Evolutionary conservation across 345 rosid genomes (phyloP).

Genomic region (Dimocarpus longan): DNA sequence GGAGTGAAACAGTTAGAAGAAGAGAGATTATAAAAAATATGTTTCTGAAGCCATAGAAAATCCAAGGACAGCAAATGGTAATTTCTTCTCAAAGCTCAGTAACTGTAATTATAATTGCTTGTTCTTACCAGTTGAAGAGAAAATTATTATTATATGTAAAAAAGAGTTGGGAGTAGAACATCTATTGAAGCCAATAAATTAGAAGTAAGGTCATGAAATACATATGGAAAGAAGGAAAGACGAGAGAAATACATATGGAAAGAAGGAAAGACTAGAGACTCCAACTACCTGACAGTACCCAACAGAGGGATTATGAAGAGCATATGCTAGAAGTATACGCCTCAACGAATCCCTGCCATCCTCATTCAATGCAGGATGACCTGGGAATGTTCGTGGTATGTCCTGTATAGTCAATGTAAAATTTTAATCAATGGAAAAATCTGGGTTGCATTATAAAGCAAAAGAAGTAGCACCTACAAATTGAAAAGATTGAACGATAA

Average conservation of each 20-base stretch:
- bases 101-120: not conserved
- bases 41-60: not conserved
- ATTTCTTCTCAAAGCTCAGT: not conserved
- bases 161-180: constrained; percentile 12
- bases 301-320: constrained; percentile 87
- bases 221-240: not conserved
- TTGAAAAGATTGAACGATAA: constrained; percentile 57
- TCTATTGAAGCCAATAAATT: constrained; percentile 10
- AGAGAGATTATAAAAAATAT: not conserved
- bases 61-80: not conserved
- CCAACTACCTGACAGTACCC: constrained; percentile 94
- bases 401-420: constrained; percentile 58
- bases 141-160: constrained; percentile 6
- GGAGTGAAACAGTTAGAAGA: not conserved
- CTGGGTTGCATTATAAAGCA: constrained; percentile 31
- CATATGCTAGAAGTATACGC: constrained; percentile 87
- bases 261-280: constrained; percentile 8
- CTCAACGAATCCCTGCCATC: constrained; percentile 88
- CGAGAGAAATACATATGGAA: constrained; percentile 6
- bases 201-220: constrained; percentile 6
- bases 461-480: constrained; percentile 54
- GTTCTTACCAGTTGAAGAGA: constrained; percentile 10
- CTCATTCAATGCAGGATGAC: constrained; percentile 93
- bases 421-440: constrained; percentile 40
- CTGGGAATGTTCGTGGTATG: constrained; percentile 93